Evolutionary conservation across 768 basidiomycete genomes (phyloP), one percentile per base, ranked within the genome.

Genomic region (Auricularia sp.): DNA sequence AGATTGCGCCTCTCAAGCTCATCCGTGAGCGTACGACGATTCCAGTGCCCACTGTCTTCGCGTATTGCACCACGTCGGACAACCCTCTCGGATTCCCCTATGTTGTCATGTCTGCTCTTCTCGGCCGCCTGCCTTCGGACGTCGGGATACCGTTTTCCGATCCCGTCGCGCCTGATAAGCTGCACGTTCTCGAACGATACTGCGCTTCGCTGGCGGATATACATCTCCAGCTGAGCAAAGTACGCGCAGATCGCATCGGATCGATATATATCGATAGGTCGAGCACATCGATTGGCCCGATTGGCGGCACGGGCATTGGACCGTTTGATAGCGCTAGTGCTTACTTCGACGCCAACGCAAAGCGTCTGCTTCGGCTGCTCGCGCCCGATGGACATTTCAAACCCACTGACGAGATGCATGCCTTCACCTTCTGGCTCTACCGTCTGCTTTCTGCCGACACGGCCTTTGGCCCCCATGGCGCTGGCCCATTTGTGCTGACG

Each of bases 1-100:
- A 71, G 67, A 65, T 71, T 35, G 69, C 69, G n/a, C 70, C 70
- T 1, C 69, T 72, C 69, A 68, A 67, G 33, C 71, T 70, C 43
- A 67, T 72, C 51, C 42, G 66, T n/a, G 53, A 63, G 35, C 68
- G 66, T 36, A 65, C 70, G 16, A 21, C 61, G 5, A 64, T 72
- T 21, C 69, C 70, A 23, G 68, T 72, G 3, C 70, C 71, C 3
- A 64, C 61, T 7, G 69, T 72, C n/a, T 69, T 67, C 53, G 70
- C 71, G 5, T 72, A 66, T 35, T 71, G 34, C 7, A 23, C 12
- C 18, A 33, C 56, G 29, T 12, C 21, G 8, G 23, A 59, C 23
- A 59, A 59, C 29, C 29, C 23, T 6, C 34, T 59, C 4, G 56
- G 56, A 29, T 59, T 23, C 7, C 56, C 56, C 6, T 59, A 59